phyloP scores from a whole-genome alignment of 345 rosid genomes.

The Rhodamnia argentea region DNA sequence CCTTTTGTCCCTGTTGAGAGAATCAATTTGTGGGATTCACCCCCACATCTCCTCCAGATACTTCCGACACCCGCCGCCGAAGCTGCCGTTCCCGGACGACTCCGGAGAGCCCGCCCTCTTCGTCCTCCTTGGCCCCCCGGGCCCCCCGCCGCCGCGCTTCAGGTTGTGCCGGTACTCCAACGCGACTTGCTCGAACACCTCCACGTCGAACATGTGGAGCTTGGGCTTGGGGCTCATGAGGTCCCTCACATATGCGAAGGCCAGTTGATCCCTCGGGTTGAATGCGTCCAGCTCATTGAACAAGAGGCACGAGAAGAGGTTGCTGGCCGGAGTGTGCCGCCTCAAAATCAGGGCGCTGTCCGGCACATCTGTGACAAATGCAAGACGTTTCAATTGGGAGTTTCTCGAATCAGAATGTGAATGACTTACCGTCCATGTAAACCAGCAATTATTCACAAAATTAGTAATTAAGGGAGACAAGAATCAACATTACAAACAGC shows the following conservation, averaged over 20 bases:
- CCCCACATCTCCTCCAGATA: constrained; percentile 59
- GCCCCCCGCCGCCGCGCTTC: constrained; percentile 11
- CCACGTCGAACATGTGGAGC: constrained; percentile 72
- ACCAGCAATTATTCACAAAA: background rate
- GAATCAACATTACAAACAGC: background rate
- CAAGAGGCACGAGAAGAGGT: constrained; percentile 71
- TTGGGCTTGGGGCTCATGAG: constrained; percentile 39
- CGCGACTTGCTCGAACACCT: constrained; percentile 71
- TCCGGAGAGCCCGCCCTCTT: background rate
- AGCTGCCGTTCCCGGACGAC: constrained; percentile 16
- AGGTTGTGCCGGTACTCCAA: constrained; percentile 76
- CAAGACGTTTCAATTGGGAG: background rate
- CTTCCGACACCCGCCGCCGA: constrained; percentile 41
- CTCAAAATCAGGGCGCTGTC: constrained; percentile 67
- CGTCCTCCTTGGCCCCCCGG: background rate
- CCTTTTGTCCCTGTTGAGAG: background rate
- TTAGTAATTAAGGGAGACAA: background rate
- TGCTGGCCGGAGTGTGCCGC: constrained; percentile 46
- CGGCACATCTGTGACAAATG: constrained; percentile 52
- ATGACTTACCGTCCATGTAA: no score
- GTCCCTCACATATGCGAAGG: constrained; percentile 74
- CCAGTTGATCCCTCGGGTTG: constrained; percentile 73
- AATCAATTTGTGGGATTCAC: constrained; percentile 24
- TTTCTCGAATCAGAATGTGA: no score
- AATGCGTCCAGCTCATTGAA: constrained; percentile 83